Conservation (phyloP, 768 basidiomycete genomes). For the Cyclocybe cylindracea region DNA sequence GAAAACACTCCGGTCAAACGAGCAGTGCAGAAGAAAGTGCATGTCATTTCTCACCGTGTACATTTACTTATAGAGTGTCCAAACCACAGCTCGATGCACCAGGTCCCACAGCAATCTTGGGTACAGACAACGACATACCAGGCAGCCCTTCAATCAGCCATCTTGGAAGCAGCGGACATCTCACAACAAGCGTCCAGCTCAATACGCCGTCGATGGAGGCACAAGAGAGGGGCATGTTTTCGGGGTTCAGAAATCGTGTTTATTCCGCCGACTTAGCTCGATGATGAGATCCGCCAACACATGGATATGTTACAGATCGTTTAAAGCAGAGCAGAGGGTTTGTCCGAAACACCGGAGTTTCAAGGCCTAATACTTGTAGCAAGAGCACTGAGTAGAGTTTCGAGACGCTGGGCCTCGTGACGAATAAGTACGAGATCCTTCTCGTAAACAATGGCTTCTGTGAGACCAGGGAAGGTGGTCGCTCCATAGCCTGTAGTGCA, state of each 20-base stretch:
- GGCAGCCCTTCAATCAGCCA: not conserved
- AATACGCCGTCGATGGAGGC: slow-evolving; percentile 15
- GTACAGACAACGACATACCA: too few species aligned
- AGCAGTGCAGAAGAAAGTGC: not conserved
- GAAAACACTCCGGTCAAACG: not conserved
- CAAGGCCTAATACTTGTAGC: slow-evolving; percentile 38
- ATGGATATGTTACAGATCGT: not conserved
- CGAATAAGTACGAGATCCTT: slow-evolving; percentile 60
- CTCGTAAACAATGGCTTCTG: slow-evolving; percentile 75
- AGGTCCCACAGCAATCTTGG: too few species aligned
- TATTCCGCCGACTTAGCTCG: slow-evolving; percentile 2
- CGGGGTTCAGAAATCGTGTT: slow-evolving; percentile 12
- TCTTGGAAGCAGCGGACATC: not conserved
- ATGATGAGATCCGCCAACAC: not conserved
- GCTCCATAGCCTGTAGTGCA: slow-evolving; percentile 68
- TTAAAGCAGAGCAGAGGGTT: not conserved
- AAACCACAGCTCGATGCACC: too few species aligned
- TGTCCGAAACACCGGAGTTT: not conserved
- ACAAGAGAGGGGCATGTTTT: slow-evolving; percentile 11
- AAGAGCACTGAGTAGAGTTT: slow-evolving; percentile 53
- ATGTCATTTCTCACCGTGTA: not conserved
- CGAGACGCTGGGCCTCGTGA: slow-evolving; percentile 60
- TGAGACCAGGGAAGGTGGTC: slow-evolving; percentile 79
- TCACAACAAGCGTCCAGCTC: slow-evolving; percentile 11
- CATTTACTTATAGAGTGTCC: not conserved